Conservation (phyloP, 2,329 filamentous ascomycete species). For the Fusarium sp. region DNA sequence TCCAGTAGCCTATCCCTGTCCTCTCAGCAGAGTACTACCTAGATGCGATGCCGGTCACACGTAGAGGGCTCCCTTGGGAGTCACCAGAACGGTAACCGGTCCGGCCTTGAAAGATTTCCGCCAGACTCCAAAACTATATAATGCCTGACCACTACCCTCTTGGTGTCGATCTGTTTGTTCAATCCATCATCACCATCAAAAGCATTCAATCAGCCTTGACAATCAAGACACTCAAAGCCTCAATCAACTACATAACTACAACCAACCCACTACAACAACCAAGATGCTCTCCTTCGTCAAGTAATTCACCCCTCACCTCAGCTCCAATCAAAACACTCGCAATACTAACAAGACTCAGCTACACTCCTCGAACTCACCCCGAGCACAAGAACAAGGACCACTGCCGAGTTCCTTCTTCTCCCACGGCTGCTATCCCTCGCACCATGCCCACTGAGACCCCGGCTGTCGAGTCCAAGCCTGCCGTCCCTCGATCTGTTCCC, state of each 20-base stretch:
- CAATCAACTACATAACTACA: not conserved
- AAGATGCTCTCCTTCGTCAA: slow-evolving; percentile 41
- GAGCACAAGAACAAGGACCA: slow-evolving; percentile 40
- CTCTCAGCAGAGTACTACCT: not conserved
- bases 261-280: not conserved
- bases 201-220: slow-evolving; percentile 4
- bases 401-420: slow-evolving; percentile 34
- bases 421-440: slow-evolving; percentile 19
- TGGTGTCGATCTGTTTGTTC: not conserved
- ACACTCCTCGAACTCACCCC: slow-evolving; percentile 39
- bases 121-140: slow-evolving; percentile 22
- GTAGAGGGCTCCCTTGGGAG: slow-evolving; percentile 9
- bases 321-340: not conserved
- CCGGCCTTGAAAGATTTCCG: slow-evolving; percentile 13
- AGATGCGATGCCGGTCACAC: slow-evolving; percentile 32
- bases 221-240: not conserved
- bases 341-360: slow-evolving; percentile 17
- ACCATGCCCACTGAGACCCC: slow-evolving; percentile 17
- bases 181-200: slow-evolving; percentile 8
- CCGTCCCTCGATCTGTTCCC: slow-evolving; percentile 21
- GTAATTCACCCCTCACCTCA: slow-evolving; percentile 5
- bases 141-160: slow-evolving; percentile 5
- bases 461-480: slow-evolving; percentile 23
- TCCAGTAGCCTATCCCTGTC: slow-evolving; percentile 22
- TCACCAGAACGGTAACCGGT: slow-evolving; percentile 29